Conservation (phyloP, 805 yeast genomes). For the Schizosaccharomyces pombe region DNA sequence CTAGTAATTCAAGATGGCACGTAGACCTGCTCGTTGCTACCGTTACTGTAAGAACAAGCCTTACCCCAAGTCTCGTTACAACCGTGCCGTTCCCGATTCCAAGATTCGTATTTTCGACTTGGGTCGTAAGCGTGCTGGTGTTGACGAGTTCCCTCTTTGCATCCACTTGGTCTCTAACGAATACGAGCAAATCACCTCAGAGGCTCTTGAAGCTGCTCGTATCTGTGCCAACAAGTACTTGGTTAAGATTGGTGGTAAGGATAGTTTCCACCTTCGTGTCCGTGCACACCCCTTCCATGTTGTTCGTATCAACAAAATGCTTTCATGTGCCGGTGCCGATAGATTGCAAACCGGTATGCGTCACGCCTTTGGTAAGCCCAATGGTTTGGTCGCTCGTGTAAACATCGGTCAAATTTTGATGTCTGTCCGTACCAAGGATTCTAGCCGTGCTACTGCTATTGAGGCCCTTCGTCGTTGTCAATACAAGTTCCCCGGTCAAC, state of each 20-base stretch:
- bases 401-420: conserved; percentile 93
- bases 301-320: conserved; percentile 98
- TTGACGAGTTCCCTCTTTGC: conserved; percentile 98
- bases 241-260: conserved; percentile 95
- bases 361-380: conserved; percentile 99
- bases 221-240: conserved; percentile 99
- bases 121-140: conserved; percentile 99
- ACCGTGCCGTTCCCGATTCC: conserved; percentile 99
- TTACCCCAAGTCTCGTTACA: conserved; percentile 99
- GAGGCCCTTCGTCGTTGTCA: conserved; percentile 99
- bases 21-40: conserved; percentile 99
- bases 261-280: conserved; percentile 97
- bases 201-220: conserved; percentile 99
- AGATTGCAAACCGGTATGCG: conserved; percentile 99
- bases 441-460: conserved; percentile 88
- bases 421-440: conserved; percentile 95
- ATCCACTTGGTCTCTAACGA: conserved; percentile 98
- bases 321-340: conserved; percentile 99
- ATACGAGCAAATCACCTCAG: conserved; percentile 95
- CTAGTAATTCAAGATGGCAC: conserved; percentile 90
- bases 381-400: conserved; percentile 98
- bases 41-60: conserved; percentile 99
- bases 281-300: conserved; percentile 99
- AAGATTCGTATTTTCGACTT: conserved; percentile 97
- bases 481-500: conserved; percentile 99